Evolutionary conservation across 208 protist species (phyloP), one percentile per base, ranked within the genome.

Genomic region (Crithidia mellificae): DNA sequence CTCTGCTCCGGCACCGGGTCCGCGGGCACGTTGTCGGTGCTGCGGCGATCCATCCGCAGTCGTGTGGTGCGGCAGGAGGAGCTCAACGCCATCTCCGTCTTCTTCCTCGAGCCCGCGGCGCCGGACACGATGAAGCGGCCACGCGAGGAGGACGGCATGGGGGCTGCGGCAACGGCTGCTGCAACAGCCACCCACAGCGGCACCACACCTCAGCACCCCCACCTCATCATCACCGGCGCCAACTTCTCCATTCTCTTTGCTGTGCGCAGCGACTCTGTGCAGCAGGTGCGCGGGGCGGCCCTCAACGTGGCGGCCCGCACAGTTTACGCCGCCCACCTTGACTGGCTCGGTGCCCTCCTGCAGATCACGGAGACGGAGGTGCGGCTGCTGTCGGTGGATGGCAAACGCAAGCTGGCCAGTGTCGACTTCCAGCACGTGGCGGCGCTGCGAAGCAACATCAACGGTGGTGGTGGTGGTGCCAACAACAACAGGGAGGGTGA

Each of bases 291-390:
- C 11, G 77, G 77, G 11, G 83, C 80, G 19, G 85, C 81, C 29
- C 78, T 96, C 27, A 58, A 72, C 49, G 63, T 78, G 36, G 63
- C 54, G 0, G 57, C 71, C 6, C 72, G 88, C 55, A 96, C 88
- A 1, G 75, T 96, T 0, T 84, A 85, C 32, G 88, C 88, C 0
- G 68, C 72, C 2, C 51, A 77, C 24, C 38, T 92, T 24, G 52
- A 73, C 43, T 86, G 74, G 78, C 49, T 81, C 6, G 44, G 63
- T 15, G 83, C 80, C 4, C 64, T 96, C 12, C 58, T 96, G 27
- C 91, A 96, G 59, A 76, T 96, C 4, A 93, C 88, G 6, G 88
- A 88, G 39, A 67, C 63, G 43, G 84, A 96, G 63, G 44, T 90
- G 29, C 74, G 80, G 15, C 67, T 94, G 19, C 64, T 87, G 34